Evolutionary conservation across 208 protist genomes (phyloP), one percentile per base, ranked within the genome.

Genomic region (Naegleria lovaniensis): DNA sequence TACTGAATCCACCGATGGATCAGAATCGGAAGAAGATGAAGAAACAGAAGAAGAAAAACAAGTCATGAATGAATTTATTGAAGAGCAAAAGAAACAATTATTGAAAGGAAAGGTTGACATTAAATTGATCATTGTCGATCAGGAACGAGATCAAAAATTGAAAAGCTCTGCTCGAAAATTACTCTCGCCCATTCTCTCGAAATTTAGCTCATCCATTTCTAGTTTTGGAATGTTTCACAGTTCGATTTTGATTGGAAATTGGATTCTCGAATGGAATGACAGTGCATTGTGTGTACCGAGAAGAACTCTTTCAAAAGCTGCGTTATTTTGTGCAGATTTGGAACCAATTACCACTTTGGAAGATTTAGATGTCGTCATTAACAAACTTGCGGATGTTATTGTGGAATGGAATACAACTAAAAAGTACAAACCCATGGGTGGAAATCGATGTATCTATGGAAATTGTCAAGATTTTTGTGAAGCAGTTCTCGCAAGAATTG

Each of bases 41-140:
- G 67, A 79, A 79, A n/a, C 29, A 79, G 29, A 79, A 79, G 9
- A 36, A 29, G 55, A 67, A 15, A 67, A 29, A 15, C 11, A 67
- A 29, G 55, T 29, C 11, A 67, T 67, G 55, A 67, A 67, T 29
- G 55, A 67, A 13, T 67, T 67, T 29, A 67, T 67, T 67, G 6
- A 67, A 67, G 55, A 67, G 13, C 55, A 67, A 67, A 29, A 67
- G 22, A 67, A 67, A 67, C 55, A 67, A 67, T n/a, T 36, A 36
- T n/a, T 79, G 6, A 79, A 79, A 79, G 67, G 67, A 0, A 79
- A 79, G 67, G 67, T 79, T 79, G 67, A 79, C 9, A 36, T 79
- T 79, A 79, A 79, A 79, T 79, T 79, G 67, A 79, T 79, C 16
- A 79, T 79, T 79, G 67, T 79, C 19, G 67, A 79, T 79, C 67